Percentiles rank a stretch among this genome's conserved stretches.
Evolutionary conservation across 2,329 filamentous ascomycete genomes (phyloP).

Genomic region (Phoma sp.): DNA sequence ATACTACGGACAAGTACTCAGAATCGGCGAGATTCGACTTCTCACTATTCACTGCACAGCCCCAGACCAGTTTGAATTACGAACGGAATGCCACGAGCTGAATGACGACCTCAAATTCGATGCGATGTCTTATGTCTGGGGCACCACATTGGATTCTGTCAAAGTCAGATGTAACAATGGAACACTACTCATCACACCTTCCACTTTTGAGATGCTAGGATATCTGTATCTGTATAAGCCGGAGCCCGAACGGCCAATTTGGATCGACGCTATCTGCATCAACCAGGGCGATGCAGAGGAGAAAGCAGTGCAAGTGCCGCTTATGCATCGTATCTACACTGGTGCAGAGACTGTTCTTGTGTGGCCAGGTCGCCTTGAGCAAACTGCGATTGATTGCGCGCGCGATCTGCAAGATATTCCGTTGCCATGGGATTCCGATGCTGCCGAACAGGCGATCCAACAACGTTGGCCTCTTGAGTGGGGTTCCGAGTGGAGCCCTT

Average conservation of each 20-base stretch:
- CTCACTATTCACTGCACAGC: conserved; percentile 1
- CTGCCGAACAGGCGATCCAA: neutral
- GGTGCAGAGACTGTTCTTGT: conserved; percentile 1
- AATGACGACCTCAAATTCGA: conserved; percentile 1
- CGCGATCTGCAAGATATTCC: neutral
- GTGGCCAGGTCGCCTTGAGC: neutral
- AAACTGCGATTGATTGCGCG: neutral
- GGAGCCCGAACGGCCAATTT: neutral
- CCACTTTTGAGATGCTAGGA: conserved; percentile 2
- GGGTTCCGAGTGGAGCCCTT: neutral
- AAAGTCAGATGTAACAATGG: conserved; percentile 2
- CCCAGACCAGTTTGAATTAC: neutral
- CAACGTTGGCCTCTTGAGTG: neutral
- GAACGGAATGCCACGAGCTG: neutral
- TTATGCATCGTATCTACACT: conserved; percentile 5
- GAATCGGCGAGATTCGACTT: neutral
- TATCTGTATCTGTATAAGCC: neutral
- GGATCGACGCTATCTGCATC: conserved; percentile 13
- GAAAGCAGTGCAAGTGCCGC: conserved; percentile 6
- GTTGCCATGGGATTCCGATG: neutral
- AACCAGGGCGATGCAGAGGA: conserved; percentile 1
- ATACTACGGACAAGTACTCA: neutral
- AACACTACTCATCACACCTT: neutral
- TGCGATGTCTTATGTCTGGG: conserved; percentile 13
- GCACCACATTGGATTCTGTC: conserved; percentile 1